Conservation (phyloP, 2,329 filamentous ascomycete genomes). For the Lachnellula hyalina region DNA sequence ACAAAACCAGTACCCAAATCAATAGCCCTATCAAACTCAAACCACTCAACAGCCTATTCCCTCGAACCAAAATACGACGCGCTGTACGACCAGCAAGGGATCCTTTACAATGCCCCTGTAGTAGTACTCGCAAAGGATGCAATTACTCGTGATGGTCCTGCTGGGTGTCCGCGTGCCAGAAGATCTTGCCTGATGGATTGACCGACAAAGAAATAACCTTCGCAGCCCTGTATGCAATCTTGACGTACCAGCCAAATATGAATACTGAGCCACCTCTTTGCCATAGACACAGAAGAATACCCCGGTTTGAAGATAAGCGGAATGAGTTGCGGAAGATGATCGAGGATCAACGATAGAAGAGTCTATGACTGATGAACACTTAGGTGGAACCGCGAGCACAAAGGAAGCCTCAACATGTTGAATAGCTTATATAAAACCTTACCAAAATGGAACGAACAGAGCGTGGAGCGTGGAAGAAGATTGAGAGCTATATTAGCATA, state of each 20-base stretch:
- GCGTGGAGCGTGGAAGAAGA: too few relatives aligned
- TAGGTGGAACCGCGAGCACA: too few relatives aligned
- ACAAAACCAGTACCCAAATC: too few relatives aligned
- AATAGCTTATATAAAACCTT: too few relatives aligned
- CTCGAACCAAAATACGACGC: conserved; percentile 10
- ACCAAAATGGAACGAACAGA: too few relatives aligned
- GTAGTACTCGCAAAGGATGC: conserved; percentile 42
- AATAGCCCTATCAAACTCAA: too few relatives aligned
- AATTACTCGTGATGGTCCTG: conserved; percentile 43
- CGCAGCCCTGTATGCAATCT: background rate
- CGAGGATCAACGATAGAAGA: too few relatives aligned
- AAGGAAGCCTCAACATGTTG: too few relatives aligned
- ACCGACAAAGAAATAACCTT: background rate
- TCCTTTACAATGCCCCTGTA: conserved; percentile 44
- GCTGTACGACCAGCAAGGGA: conserved; percentile 37
- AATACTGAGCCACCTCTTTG: background rate
- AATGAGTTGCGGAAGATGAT: too few relatives aligned
- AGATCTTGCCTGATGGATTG: background rate
- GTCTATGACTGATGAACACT: too few relatives aligned
- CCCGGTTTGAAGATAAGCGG: background rate
- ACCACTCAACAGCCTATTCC: too few relatives aligned
- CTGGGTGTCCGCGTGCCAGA: conserved; percentile 12
- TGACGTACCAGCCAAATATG: background rate
- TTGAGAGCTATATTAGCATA: too few relatives aligned
- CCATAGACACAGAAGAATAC: background rate